These are phyloP conservation scores for Fusarium sp. DNA, from an alignment of 2,329 filamentous ascomycete genomes.

Conservation along the genomic window DNA sequence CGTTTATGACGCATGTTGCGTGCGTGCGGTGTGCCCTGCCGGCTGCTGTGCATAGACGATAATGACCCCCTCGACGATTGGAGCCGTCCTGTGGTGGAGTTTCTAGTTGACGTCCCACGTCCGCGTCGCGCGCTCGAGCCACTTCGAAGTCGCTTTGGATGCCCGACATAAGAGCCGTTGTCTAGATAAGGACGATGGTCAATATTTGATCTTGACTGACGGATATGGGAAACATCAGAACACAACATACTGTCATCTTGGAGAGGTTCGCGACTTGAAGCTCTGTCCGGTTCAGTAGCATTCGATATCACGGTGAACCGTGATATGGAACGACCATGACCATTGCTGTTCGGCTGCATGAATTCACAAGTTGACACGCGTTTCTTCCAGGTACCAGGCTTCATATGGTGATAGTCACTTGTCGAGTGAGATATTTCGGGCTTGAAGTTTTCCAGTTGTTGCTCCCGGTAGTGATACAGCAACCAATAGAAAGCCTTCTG, in stretches of 20 bases:
- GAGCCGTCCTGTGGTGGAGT: slow-evolving; percentile 46
- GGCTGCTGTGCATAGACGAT: slow-evolving; percentile 61
- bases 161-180: slow-evolving; percentile 40
- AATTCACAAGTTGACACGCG: slow-evolving; percentile 72
- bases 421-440: slow-evolving; percentile 83
- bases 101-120: slow-evolving; percentile 46
- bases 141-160: slow-evolving; percentile 50
- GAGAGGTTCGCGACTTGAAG: slow-evolving; percentile 84
- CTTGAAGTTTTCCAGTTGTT: slow-evolving; percentile 88
- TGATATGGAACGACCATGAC: slow-evolving; percentile 66
- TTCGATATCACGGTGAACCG: slow-evolving; percentile 75
- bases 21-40: slow-evolving; percentile 55
- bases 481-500: slow-evolving; percentile 95
- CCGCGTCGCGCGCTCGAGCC: slow-evolving; percentile 50
- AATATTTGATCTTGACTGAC: slow-evolving; percentile 75
- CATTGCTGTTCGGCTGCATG: slow-evolving; percentile 57
- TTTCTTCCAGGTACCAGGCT: slow-evolving; percentile 67
- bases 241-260: slow-evolving; percentile 70
- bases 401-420: slow-evolving; percentile 89
- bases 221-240: slow-evolving; percentile 58
- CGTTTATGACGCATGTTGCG: slow-evolving; percentile 61
- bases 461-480: slow-evolving; percentile 82
- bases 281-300: slow-evolving; percentile 57
- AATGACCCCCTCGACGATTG: slow-evolving; percentile 57
- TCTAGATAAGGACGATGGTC: slow-evolving; percentile 63